A percentile compares a stretch with the other conserved stretches of the same genome.
phyloP scores from a whole-genome alignment of 148 eudicot genomes.

The Persicaria maculosa region DNA sequence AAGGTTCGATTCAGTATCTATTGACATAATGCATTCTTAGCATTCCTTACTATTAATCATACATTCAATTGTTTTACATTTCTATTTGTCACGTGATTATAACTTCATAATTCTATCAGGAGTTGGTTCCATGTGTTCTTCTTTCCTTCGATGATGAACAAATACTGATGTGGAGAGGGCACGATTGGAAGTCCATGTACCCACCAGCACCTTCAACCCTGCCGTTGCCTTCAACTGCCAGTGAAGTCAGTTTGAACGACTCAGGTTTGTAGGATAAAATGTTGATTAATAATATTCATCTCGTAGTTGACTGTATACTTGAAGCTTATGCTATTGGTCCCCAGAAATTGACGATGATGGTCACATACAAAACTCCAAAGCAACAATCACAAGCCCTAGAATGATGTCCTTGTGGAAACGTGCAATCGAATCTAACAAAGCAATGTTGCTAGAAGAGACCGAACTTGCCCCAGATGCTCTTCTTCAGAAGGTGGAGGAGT shows the following conservation, averaged over 20 bases:
- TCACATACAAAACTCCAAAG: conserved; percentile 17
- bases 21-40: not conserved
- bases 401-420: conserved; percentile 82
- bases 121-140: conserved; percentile 82
- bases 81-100: too few relatives aligned
- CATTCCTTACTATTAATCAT: not conserved
- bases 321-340: not conserved
- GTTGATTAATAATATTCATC: not conserved
- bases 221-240: conserved; percentile 8
- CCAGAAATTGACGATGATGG: conserved; percentile 15
- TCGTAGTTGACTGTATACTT: not conserved
- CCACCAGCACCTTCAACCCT: conserved; percentile 25
- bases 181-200: conserved; percentile 81
- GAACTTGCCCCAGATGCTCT: conserved; percentile 69
- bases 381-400: conserved; percentile 54
- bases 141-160: conserved; percentile 89
- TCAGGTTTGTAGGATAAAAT: conserved; percentile 30
- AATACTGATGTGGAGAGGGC: conserved; percentile 94
- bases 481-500: conserved; percentile 68
- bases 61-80: not conserved
- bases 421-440: conserved; percentile 81
- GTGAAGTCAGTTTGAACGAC: conserved; percentile 12
- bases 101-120: conserved; percentile 28
- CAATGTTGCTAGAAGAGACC: conserved; percentile 52
- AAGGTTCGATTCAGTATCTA: conserved; percentile 41